Evolutionary conservation across 257 asterid species (phyloP).

Genomic region (Petrea volubilis): DNA sequence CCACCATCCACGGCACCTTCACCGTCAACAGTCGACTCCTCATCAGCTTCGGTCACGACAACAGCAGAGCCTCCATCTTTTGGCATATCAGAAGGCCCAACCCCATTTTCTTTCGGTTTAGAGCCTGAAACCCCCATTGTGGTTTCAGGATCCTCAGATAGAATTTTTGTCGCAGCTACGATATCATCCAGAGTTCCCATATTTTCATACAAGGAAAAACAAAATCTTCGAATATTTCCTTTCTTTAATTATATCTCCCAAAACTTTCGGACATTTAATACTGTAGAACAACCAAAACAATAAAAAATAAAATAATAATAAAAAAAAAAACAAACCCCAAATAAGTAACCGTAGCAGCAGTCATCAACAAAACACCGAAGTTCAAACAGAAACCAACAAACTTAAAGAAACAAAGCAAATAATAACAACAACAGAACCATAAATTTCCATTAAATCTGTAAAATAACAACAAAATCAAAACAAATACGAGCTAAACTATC

Average conservation of each 20-base stretch:
- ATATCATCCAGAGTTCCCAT: constrained; percentile 36
- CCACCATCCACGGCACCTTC: background rate
- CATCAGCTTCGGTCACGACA: constrained; percentile 11
- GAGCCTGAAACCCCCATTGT: constrained; percentile 22
- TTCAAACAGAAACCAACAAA: too few relatives aligned
- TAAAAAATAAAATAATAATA: too few relatives aligned
- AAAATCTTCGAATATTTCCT: constrained; percentile 16
- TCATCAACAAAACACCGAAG: constrained; percentile 9
- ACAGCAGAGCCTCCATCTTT: constrained; percentile 20
- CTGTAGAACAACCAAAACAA: constrained; percentile 19
- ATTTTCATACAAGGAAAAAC: background rate
- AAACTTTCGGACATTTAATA: constrained; percentile 10
- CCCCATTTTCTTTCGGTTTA: constrained; percentile 8
- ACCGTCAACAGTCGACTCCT: constrained; percentile 12
- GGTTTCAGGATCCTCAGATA: constrained; percentile 22
- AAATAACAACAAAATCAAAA: too few relatives aligned
- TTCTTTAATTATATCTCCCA: constrained; percentile 8
- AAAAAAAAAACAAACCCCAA: background rate
- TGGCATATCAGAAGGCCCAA: constrained; percentile 11
- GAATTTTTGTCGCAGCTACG: constrained; percentile 28
- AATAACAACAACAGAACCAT: too few relatives aligned
- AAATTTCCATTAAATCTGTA: too few relatives aligned
- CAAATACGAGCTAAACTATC: too few relatives aligned
- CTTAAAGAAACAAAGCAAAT: too few relatives aligned
- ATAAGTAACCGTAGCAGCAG: constrained; percentile 12